Base-by-base conservation (phyloP, 805 yeast genomes). In the Candida lessepsii region DNA sequence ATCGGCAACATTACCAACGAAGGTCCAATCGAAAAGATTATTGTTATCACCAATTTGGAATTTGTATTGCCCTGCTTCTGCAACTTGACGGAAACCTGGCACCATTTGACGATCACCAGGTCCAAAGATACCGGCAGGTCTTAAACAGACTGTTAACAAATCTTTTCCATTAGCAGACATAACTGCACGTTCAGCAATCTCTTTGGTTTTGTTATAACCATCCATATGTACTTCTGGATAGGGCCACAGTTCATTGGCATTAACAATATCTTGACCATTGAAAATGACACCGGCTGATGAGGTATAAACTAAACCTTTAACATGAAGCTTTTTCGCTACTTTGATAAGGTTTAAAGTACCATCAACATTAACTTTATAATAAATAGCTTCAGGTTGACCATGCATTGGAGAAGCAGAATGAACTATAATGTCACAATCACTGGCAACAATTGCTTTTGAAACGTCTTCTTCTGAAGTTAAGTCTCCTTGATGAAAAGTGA, bases 121-220 rank as follows among this genome's bases (percentile, higher is more conserved):
- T 4, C 99, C 99, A 67, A 93, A 93, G 35, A 93, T 89, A 28
- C 99, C 99, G 1, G 99, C 96, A 1, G 99, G 99, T 47, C 99
- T 78, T 35, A 93, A 64, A 2, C 96, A 93, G 26, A 86, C 84
- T 0, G 99, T 93, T 35, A 75, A 65, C 48, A 90, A 76, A 1
- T 69, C 70, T 10, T 71, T 67, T 35, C 76, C 75, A 60, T 88
- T 86, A 13, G 95, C 86, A 15, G 75, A 66, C 55, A 90, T 71
- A 2, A 89, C 96, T 66, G 81, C 75, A 13, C 73, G 74, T 63
- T 93, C 99, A 1, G 96, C 99, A 45, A 74, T 73, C 8, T 96
- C 96, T 61, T 93, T 93, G 8, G 98, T 90, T 58, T 86, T 90
- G 56, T 93, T 95, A 63, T 93, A 93, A 1, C 95, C 95, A 60